Percentiles rank a stretch among this genome's conserved stretches.
phyloP scores from a whole-genome alignment of 1,284 basidiomycete species.

The Marasmius tenuissimus region DNA sequence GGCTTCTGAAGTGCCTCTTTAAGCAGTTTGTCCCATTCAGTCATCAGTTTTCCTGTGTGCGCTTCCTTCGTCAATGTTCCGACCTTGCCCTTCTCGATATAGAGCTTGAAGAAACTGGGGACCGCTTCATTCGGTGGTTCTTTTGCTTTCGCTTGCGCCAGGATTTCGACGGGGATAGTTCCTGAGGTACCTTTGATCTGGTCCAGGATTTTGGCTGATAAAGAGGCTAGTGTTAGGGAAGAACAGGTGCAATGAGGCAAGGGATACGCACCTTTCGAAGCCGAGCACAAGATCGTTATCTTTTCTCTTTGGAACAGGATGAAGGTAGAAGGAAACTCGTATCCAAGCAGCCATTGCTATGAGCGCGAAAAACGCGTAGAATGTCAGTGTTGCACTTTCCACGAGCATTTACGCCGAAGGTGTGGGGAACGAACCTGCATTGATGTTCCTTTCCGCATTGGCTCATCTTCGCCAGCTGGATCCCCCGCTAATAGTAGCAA shows the following conservation, averaged over 20 bases:
- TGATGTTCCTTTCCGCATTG: slow-evolving; percentile 85
- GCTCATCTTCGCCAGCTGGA: slow-evolving; percentile 79
- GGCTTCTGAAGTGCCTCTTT: slow-evolving; percentile 56
- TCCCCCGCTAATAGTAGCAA: slow-evolving; percentile 83
- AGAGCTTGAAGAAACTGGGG: slow-evolving; percentile 58
- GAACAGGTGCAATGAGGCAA: slow-evolving; percentile 2
- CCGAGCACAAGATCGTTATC: slow-evolving; percentile 82
- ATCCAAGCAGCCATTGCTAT: slow-evolving; percentile 94
- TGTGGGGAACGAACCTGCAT: slow-evolving; percentile 67
- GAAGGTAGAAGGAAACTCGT: slow-evolving; percentile 95
- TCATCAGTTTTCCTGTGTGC: slow-evolving; percentile 76
- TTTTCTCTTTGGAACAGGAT: slow-evolving; percentile 80
- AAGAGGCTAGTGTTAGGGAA: slow-evolving; percentile 13
- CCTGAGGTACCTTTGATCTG: slow-evolving; percentile 62
- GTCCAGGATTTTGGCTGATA: slow-evolving; percentile 69
- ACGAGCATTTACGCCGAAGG: slow-evolving; percentile 2
- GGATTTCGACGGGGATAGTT: slow-evolving; percentile 62
- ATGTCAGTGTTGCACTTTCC: background rate
- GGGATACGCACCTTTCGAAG: slow-evolving; percentile 74
- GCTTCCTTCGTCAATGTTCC: slow-evolving; percentile 78
- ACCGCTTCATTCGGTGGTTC: slow-evolving; percentile 71
- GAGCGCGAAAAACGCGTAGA: slow-evolving; percentile 16
- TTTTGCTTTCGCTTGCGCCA: slow-evolving; percentile 72
- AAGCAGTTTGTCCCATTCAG: slow-evolving; percentile 75
- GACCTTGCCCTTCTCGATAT: slow-evolving; percentile 58